Conservation (phyloP, 306 rosid species). For the Castanospermum australe region DNA sequence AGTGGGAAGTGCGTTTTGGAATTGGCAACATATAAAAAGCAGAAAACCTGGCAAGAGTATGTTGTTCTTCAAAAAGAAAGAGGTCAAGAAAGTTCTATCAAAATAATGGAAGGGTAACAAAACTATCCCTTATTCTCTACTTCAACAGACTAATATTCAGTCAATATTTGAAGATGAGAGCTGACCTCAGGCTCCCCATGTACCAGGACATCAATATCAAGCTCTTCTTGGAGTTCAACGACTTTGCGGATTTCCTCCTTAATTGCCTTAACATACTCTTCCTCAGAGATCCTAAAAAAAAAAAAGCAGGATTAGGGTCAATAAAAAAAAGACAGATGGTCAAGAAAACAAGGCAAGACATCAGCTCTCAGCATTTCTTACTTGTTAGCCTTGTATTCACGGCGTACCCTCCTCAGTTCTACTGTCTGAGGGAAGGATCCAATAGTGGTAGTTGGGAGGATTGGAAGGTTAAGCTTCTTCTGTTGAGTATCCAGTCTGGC, state of each 20-base stretch:
- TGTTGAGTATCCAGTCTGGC: conserved; percentile 84
- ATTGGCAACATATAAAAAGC: not conserved
- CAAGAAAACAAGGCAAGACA: conserved; percentile 10
- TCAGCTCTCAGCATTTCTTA: conserved; percentile 35
- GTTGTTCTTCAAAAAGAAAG: not conserved
- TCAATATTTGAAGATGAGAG: conserved; percentile 18
- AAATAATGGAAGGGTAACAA: not conserved
- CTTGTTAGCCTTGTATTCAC: conserved; percentile 88
- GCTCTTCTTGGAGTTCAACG: conserved; percentile 80
- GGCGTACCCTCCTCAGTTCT: conserved; percentile 85
- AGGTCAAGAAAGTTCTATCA: not conserved
- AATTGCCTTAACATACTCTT: conserved; percentile 66
- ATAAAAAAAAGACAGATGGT: conserved; percentile 2
- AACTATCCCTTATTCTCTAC: conserved; percentile 1
- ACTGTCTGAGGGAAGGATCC: conserved; percentile 93
- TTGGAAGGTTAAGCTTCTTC: conserved; percentile 88
- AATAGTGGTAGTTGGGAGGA: conserved; percentile 87
- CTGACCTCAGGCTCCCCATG: conserved; percentile 94
- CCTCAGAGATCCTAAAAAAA: conserved; percentile 71
- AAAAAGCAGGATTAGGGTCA: conserved; percentile 5
- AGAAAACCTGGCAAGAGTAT: not conserved
- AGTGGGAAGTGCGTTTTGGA: not conserved
- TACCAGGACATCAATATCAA: conserved; percentile 84
- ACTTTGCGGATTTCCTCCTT: conserved; percentile 73
- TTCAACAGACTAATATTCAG: not conserved